phyloP scores from a whole-genome alignment of 768 basidiomycete genomes.

The Hemileccinum impolitum region DNA sequence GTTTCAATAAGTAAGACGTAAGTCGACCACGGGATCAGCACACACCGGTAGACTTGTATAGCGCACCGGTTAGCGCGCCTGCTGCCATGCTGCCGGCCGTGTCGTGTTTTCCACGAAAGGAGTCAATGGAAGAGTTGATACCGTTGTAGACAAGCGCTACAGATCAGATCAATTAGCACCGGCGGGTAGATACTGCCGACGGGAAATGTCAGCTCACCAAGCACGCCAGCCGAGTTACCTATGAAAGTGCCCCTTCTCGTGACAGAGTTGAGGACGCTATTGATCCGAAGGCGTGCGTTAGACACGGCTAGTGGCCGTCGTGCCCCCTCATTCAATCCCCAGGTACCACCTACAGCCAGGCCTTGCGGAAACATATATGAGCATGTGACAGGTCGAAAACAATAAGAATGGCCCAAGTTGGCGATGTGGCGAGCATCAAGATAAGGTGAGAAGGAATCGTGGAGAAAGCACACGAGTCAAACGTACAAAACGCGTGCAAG shows the following conservation, averaged over 20 bases:
- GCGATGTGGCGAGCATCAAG: constrained; percentile 47
- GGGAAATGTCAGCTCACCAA: constrained; percentile 65
- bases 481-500: constrained; percentile 45
- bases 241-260: constrained; percentile 96
- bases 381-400: constrained; percentile 77
- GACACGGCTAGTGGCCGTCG: constrained; percentile 82
- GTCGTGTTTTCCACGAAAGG: constrained; percentile 88
- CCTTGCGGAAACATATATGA: constrained; percentile 68
- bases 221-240: constrained; percentile 96
- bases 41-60: constrained; percentile 94
- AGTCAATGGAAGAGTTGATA: constrained; percentile 92
- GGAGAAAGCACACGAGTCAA: constrained; percentile 46
- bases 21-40: constrained; percentile 29
- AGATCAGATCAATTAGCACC: constrained; percentile 36
- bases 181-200: constrained; percentile 24
- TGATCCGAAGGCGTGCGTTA: constrained; percentile 87
- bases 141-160: constrained; percentile 94
- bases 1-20: constrained; percentile 39
- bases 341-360: constrained; percentile 89
- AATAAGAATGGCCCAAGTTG: constrained; percentile 72
- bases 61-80: constrained; percentile 82
- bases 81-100: constrained; percentile 88
- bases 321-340: constrained; percentile 95
- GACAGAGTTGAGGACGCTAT: constrained; percentile 94
- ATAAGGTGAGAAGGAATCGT: constrained; percentile 65